Evolutionary conservation across 139 green algal genomes (phyloP), one percentile per base, ranked within the genome.

Genomic region (Tetradesmus lagerheimii): DNA sequence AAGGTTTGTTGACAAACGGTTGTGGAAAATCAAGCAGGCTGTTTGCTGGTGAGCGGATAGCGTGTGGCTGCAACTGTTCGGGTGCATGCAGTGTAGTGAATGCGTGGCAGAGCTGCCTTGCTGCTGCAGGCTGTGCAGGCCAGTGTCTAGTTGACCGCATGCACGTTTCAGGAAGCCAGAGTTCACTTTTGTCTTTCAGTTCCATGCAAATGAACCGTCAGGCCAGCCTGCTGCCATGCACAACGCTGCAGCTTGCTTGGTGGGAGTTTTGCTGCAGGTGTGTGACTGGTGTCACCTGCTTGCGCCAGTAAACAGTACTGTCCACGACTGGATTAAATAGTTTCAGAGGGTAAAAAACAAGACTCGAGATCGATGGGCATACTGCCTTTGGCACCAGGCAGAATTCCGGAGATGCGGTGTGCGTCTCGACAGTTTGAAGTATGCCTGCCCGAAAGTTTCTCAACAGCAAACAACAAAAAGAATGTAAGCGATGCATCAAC

Each of bases 251-350:
- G 0, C 57, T 31, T 2, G 25, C 57, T n/a, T 14, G 25, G 23
- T 31, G 57, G 57, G 57, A 71, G 57, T 71, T 71, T 71, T 31
- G 57, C 57, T 71, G 12, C 23, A 71, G 57, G 57, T 62, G 47
- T 62, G 47, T 71, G 57, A 71, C 57, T n/a, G 57, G 57, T 71
- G 57, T 71, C 57, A 71, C 57, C 57, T 71, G 57, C 57, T 71
- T 4, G 57, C 25, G 57, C 8, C 1, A 29, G n/a, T n/a, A n/a
- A n/a, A n/a, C n/a, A 71, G 57, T 71, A 71, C 57, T 15, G 25
- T 20, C 47, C 47, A 23, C 12, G 47, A 2, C 47, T 62, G 12
- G 47, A 2, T 20, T 18, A 20, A 1, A 62, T 11, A 11, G 8
- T 62, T 62, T 62, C 12, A 2, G 2, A 62, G 8, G 12, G 18